Base-by-base conservation (phyloP, 1,284 basidiomycete genomes). In the Puccinia triticina region DNA sequence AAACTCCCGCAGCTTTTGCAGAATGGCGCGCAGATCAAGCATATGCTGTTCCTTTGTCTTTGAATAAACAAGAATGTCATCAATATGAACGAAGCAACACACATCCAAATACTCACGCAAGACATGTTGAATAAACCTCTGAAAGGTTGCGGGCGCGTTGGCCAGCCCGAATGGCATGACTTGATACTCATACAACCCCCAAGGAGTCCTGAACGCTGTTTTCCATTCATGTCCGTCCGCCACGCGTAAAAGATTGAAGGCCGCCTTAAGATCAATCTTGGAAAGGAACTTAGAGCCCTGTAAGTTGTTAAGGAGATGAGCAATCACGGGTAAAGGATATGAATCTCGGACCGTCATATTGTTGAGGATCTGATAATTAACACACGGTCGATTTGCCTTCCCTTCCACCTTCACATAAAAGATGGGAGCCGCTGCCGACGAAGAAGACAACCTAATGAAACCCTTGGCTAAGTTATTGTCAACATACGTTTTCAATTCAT, bases 141-240 rank as follows among this genome's bases (percentile, higher is more conserved):
- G 59, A 53, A 78, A 67, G 10, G 26, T 72, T 5, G 87, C 85
- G 0, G 88, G 88, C 0, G 87, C 87, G 82, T 89, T 89, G 57
- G 86, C 87, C 7, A 89, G 84, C 0, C 88, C 87, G 75, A 88
- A 88, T 0, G 0, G 87, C 87, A 87, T 89, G 87, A 46, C 1
- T 87, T 86, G 0, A 88, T 88, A 72, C 88, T 88, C 86, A 85
- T 86, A 69, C 87, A 85, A 69, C 87, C 84, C 0, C 86, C 85
- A 66, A 40, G 46, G 8, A 55, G 21, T 80, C n/a, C 40, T 21
- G 53, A 72, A 69, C 26, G 53, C 66, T 21, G 32, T 71, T 46
- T 59, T 59, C 53, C 53, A 61, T 26, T 59, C 32, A 26, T 61
- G 21, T n/a, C 57, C 73, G 53, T 48, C 34, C 0, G 69, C 83